A percentile compares a stretch with the other conserved stretches of the same genome.
These are phyloP conservation scores for Alternaria sp. DNA, from an alignment of 2,329 filamentous ascomycete genomes.

Conservation along the genomic window DNA sequence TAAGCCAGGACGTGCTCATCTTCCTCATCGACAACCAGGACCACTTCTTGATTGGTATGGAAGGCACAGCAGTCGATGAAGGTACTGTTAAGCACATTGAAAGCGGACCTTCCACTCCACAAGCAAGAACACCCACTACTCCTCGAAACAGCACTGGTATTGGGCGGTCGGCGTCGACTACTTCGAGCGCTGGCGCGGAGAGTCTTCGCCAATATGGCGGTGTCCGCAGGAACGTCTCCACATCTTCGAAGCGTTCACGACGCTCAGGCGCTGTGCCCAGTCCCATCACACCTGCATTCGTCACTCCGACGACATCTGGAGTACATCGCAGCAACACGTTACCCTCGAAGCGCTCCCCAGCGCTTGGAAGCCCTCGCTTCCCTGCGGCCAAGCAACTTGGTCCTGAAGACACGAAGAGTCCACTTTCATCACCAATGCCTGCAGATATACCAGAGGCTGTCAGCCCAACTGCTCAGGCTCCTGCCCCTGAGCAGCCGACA, in stretches of 20 bases:
- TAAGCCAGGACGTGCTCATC: conserved; percentile 96
- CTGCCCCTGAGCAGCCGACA: conserved; percentile 5
- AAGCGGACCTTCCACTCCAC: conserved; percentile 68
- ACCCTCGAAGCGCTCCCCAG: conserved; percentile 87
- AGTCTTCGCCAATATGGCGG: conserved; percentile 83
- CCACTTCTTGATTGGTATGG: conserved; percentile 98
- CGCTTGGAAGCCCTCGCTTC: conserved; percentile 57
- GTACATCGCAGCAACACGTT: conserved; percentile 89
- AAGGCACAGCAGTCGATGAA: conserved; percentile 96
- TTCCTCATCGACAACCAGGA: conserved; percentile 99
- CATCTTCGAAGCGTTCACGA: conserved; percentile 86
- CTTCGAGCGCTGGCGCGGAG: conserved; percentile 79
- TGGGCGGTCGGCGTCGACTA: conserved; percentile 74
- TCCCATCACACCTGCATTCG: conserved; percentile 57
- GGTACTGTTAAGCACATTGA: conserved; percentile 73
- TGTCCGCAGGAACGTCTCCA: conserved; percentile 86
- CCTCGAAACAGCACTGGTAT: conserved; percentile 65
- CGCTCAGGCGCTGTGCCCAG: conserved; percentile 75
- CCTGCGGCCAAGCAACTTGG: conserved; percentile 57
- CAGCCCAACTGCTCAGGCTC: not conserved
- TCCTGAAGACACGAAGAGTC: conserved; percentile 42
- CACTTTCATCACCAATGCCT: conserved; percentile 27
- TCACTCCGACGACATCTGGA: conserved; percentile 57
- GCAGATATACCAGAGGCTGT: conserved; percentile 17
- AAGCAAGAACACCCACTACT: conserved; percentile 58